Evolutionary conservation across 2,329 filamentous ascomycete species (phyloP), one percentile per base, ranked within the genome.

Genomic region (Neoarthrinium moseri): DNA sequence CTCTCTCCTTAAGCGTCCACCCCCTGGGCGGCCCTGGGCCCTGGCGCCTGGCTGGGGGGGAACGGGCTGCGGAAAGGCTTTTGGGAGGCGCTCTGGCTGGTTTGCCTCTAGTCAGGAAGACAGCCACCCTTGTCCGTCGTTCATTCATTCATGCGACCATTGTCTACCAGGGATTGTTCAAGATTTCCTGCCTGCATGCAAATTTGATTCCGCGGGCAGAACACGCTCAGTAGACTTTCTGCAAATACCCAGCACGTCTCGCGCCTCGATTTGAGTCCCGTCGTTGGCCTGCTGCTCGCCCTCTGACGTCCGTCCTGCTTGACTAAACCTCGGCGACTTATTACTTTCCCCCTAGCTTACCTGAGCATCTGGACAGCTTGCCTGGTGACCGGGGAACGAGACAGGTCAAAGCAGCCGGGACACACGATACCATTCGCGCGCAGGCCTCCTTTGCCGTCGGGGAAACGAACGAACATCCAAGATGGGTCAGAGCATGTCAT

Each of bases 401-500:
- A n/a, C n/a, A n/a, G 26, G n/a, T 8, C 8, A 29, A 7, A n/a
- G 26, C 26, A n/a, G 26, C 26, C 26, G 8, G 26, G 26, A 29
- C 26, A 29, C 26, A 29, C 26, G 26, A 29, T n/a, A 7, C n/a
- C 8, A 7, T 29, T 29, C 26, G n/a, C n/a, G n/a, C 26, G n/a
- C 26, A 29, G n/a, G 8, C 26, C 26, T 29, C n/a, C 26, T 29
- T n/a, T n/a, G 26, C 26, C n/a, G 26, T 8, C 8, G 26, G 26
- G n/a, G 8, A 29, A n/a, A 29, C 8, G 26, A n/a, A n/a, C 26
- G n/a, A 8, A 29, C 26, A 29, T 29, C 49, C 69, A 80, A 68
- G 47, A 86, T 86, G 82, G 82, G 82, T 60, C 74, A 78, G 55
- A 75, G 77, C 59, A 72, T 85, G 65, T 86, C 82, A 66, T 85